phyloP scores from a whole-genome alignment of 2,329 filamentous ascomycete species.

The Xylariaceae sp. region DNA sequence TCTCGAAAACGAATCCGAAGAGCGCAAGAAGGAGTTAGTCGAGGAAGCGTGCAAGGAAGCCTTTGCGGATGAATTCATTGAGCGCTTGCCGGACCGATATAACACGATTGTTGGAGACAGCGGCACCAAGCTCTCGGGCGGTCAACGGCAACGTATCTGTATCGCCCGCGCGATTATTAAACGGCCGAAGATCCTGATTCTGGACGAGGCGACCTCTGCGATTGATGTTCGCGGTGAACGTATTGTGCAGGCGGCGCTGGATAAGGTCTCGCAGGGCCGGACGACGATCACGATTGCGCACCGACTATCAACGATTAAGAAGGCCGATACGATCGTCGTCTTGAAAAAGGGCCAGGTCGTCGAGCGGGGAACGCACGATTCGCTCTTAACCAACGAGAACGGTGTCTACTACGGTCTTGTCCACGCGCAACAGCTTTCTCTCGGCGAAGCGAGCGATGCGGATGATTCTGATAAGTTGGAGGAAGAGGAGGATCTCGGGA shows the following conservation, averaged over 20 bases:
- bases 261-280: conserved; percentile 54
- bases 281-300: conserved; percentile 73
- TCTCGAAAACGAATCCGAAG: conserved; percentile 49
- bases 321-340: conserved; percentile 74
- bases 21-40: conserved; percentile 55
- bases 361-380: conserved; percentile 71
- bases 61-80: conserved; percentile 65
- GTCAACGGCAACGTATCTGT: conserved; percentile 77
- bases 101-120: conserved; percentile 70
- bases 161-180: conserved; percentile 72
- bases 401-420: conserved; percentile 66
- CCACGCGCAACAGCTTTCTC: conserved; percentile 53
- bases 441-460: conserved; percentile 43
- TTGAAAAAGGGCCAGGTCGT: conserved; percentile 64
- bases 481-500: conserved; percentile 39
- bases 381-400: conserved; percentile 54
- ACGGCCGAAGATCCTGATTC: conserved; percentile 63
- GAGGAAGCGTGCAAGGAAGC: conserved; percentile 60
- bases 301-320: conserved; percentile 67
- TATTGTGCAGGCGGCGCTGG: conserved; percentile 60
- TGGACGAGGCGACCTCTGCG: conserved; percentile 73
- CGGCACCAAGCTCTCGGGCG: conserved; percentile 74
- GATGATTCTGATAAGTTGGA: conserved; percentile 29
- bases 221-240: conserved; percentile 50
- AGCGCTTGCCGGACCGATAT: conserved; percentile 60